These are phyloP conservation scores for Backusella liffmaniae DNA, from an alignment of 192 early-diverging fungal genomes.

Conservation along the genomic window DNA sequence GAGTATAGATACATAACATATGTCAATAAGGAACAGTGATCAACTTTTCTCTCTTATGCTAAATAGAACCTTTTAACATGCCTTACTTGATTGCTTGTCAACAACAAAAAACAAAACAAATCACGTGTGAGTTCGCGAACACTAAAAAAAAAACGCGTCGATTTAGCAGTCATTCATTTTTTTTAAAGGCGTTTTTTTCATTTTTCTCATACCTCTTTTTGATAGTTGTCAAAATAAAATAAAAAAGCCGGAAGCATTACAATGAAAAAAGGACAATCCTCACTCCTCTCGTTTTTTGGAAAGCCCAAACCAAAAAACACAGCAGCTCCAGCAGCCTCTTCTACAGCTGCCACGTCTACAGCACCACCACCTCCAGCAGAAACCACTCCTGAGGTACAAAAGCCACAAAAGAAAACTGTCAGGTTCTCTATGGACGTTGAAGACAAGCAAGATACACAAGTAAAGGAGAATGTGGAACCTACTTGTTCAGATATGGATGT, in stretches of 20 bases:
- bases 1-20: too few species aligned
- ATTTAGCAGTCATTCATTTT: background rate
- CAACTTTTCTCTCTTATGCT: too few species aligned
- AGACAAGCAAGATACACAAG: background rate
- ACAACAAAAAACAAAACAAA: background rate
- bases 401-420: background rate
- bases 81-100: too few species aligned
- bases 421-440: background rate
- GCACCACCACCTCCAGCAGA: background rate
- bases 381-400: too few species aligned
- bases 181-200: background rate
- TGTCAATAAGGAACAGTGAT: too few species aligned
- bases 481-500: background rate
- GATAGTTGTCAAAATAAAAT: background rate
- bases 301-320: background rate
- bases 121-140: too few species aligned
- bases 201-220: background rate
- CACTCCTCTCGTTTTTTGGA: background rate
- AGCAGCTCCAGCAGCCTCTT: background rate
- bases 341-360: background rate
- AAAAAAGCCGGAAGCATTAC: background rate
- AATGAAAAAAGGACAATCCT: background rate
- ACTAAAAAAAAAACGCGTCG: background rate
- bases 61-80: too few species aligned
- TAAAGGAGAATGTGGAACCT: background rate